Evolutionary conservation across 345 rosid species (phyloP).

Genomic region (Populus davidiana): DNA sequence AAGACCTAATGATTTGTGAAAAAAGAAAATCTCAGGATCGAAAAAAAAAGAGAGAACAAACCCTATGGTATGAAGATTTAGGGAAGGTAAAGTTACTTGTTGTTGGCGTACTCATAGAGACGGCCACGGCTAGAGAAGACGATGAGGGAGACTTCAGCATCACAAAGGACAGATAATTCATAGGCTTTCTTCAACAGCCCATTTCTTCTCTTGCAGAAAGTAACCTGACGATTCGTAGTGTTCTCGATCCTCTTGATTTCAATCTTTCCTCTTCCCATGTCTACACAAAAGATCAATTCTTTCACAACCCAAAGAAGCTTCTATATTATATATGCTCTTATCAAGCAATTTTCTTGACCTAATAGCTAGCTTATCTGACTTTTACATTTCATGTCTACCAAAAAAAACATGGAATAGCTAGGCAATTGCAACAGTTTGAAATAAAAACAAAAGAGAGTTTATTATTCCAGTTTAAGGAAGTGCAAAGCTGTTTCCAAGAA

Average conservation of each 20-base stretch:
- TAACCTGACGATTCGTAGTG: slow-evolving; percentile 89
- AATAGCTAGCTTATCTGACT: neutral
- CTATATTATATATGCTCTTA: neutral
- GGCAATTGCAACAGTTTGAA: neutral
- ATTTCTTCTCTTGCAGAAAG: slow-evolving; percentile 94
- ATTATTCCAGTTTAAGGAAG: neutral
- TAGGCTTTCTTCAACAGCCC: slow-evolving; percentile 91
- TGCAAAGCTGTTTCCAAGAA: neutral
- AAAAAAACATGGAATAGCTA: neutral
- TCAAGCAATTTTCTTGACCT: neutral
- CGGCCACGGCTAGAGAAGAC: slow-evolving; percentile 98
- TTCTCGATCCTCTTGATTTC: slow-evolving; percentile 97
- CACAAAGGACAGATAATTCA: slow-evolving; percentile 81
- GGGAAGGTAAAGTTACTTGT: slow-evolving; percentile 50
- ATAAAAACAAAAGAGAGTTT: neutral
- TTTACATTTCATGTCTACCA: neutral
- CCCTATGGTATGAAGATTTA: neutral
- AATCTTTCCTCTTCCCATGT: slow-evolving; percentile 96
- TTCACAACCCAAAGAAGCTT: neutral
- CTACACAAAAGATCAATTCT: neutral
- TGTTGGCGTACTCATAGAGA: slow-evolving; percentile 89
- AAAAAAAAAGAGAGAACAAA: neutral
- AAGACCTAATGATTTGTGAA: neutral
- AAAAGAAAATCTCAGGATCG: neutral
- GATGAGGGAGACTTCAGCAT: slow-evolving; percentile 88